A percentile compares a stretch with the other conserved stretches of the same genome.
phyloP scores from a whole-genome alignment of 345 rosid genomes.

The Hypericum androsaemum region DNA sequence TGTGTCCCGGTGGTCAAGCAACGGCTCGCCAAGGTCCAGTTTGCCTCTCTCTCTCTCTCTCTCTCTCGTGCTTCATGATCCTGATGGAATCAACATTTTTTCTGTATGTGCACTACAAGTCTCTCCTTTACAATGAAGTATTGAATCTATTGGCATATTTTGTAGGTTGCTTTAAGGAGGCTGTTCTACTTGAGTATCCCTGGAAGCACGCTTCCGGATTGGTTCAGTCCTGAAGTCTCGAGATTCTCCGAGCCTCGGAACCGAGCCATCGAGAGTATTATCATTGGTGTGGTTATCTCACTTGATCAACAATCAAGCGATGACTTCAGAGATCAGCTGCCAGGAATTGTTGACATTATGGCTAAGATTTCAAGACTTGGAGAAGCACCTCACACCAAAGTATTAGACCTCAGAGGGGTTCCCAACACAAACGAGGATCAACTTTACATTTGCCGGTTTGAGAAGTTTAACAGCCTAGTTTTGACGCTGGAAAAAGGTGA shows the following conservation, averaged over 20 bases:
- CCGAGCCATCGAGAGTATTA: slow-evolving; percentile 7
- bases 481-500: slow-evolving; percentile 4
- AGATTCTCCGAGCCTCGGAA: slow-evolving; percentile 2
- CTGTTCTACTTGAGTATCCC: slow-evolving; percentile 8
- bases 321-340: slow-evolving; percentile 2
- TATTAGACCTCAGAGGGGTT: background rate
- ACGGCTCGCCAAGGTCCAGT: slow-evolving; percentile 9
- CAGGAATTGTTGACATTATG: slow-evolving; percentile 6
- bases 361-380: background rate
- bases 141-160: background rate
- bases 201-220: slow-evolving; percentile 3
- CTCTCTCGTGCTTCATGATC: too few species aligned
- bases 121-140: background rate
- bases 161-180: slow-evolving; percentile 9
- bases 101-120: too few species aligned
- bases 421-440: slow-evolving; percentile 9
- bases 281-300: slow-evolving; percentile 11
- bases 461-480: background rate
- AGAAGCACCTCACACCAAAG: background rate
- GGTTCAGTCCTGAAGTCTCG: slow-evolving; percentile 10
- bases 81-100: too few species aligned
- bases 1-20: slow-evolving; percentile 10
- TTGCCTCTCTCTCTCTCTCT: background rate
- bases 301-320: slow-evolving; percentile 6
- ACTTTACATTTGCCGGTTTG: slow-evolving; percentile 5